phyloP scores from a whole-genome alignment of 176 grass and related monocot genomes.

The Triticum dicoccoides region DNA sequence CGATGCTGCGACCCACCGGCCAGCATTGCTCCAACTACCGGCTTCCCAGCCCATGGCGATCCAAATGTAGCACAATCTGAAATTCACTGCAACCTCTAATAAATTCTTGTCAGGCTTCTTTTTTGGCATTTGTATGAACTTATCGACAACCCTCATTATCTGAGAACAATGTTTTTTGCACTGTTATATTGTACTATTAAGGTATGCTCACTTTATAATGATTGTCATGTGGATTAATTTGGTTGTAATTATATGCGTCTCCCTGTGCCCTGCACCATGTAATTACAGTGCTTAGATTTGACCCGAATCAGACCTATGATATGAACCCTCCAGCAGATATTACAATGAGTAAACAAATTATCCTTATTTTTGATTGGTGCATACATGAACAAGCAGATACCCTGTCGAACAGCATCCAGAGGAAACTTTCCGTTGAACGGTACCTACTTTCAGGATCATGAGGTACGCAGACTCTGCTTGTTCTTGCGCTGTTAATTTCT shows the following conservation, averaged over 20 bases:
- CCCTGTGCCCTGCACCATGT: neutral
- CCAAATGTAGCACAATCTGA: slow-evolving; percentile 2
- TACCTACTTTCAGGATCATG: slow-evolving; percentile 91
- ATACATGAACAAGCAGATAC: slow-evolving; percentile 58
- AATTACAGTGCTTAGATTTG: neutral
- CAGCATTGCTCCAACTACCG: neutral
- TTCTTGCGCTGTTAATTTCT: neutral
- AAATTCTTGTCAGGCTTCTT: neutral
- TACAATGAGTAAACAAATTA: neutral
- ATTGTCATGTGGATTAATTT: neutral
- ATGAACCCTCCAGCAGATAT: neutral
- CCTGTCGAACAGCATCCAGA: slow-evolving; percentile 74
- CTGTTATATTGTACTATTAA: neutral
- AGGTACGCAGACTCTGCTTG: slow-evolving; percentile 36
- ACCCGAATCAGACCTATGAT: neutral
- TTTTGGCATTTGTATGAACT: neutral
- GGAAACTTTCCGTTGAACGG: slow-evolving; percentile 96
- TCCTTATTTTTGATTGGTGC: slow-evolving; percentile 1
- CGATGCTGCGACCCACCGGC: no score
- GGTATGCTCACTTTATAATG: neutral
- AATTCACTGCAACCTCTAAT: neutral
- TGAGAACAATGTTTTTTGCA: neutral
- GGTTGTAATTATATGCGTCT: neutral
- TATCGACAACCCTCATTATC: slow-evolving; percentile 2
- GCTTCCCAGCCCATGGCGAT: neutral